These are phyloP conservation scores for Ogataea salicorniae DNA, from an alignment of 805 yeast genomes.

Conservation along the genomic window DNA sequence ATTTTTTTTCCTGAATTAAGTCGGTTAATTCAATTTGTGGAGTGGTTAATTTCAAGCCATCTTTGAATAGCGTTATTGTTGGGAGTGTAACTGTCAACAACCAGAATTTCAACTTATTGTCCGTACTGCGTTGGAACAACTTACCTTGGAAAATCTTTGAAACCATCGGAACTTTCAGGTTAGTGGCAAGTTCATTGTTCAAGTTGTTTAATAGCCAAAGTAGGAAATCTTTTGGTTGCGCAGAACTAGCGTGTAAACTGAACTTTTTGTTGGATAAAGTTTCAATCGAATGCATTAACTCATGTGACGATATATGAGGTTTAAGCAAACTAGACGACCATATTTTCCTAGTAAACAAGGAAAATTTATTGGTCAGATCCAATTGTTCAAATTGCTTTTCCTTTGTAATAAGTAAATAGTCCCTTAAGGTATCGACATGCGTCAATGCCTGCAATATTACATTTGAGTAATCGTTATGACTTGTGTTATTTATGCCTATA, in stretches of 20 bases:
- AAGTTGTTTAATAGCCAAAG: slow-evolving; percentile 55
- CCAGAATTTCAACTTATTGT: slow-evolving; percentile 40
- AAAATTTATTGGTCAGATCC: slow-evolving; percentile 40
- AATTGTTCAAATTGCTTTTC: slow-evolving; percentile 19
- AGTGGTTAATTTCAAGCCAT: slow-evolving; percentile 37
- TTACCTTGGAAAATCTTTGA: slow-evolving; percentile 49
- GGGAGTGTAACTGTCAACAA: slow-evolving; percentile 58
- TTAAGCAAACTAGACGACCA: slow-evolving; percentile 62
- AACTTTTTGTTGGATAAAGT: slow-evolving; percentile 39
- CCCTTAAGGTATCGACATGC: slow-evolving; percentile 49
- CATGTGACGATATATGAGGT: slow-evolving; percentile 63
- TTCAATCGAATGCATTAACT: slow-evolving; percentile 47
- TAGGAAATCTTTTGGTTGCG: slow-evolving; percentile 53
- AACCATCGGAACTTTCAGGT: slow-evolving; percentile 24
- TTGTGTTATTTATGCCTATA: slow-evolving; percentile 56
- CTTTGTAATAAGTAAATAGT: slow-evolving; percentile 33
- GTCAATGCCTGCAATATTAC: slow-evolving; percentile 50
- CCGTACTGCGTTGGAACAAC: slow-evolving; percentile 22
- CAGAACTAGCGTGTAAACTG: slow-evolving; percentile 29
- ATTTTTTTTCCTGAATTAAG: slow-evolving; percentile 40
- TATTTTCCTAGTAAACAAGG: slow-evolving; percentile 46
- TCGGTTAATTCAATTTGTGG: slow-evolving; percentile 46
- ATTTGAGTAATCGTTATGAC: slow-evolving; percentile 49
- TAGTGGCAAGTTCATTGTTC: slow-evolving; percentile 23
- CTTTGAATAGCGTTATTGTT: slow-evolving; percentile 48